phyloP scores from a whole-genome alignment of 345 rosid genomes.

The Angophora floribunda region DNA sequence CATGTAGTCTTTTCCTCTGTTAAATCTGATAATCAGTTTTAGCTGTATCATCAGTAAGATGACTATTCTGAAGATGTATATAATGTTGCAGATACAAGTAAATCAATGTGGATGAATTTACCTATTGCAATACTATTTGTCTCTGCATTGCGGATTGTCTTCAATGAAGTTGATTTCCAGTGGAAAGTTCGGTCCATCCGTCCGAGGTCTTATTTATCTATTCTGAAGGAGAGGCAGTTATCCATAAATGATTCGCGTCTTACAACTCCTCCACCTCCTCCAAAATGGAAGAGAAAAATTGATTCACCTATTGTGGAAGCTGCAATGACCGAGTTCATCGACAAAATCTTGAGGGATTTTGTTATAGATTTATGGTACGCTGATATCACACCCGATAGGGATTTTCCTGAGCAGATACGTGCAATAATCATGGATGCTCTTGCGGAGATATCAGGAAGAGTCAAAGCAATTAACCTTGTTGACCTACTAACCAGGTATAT shows the following conservation, averaged over 20 bases:
- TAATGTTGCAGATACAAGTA: slow-evolving; percentile 69
- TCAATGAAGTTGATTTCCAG: slow-evolving; percentile 62
- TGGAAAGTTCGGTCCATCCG: slow-evolving; percentile 38
- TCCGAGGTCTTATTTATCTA: slow-evolving; percentile 33
- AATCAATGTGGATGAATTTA: slow-evolving; percentile 89
- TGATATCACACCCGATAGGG: slow-evolving; percentile 83
- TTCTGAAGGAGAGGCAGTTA: slow-evolving; percentile 63
- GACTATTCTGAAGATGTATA: neutral
- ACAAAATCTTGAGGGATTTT: slow-evolving; percentile 79
- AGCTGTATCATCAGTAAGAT: neutral
- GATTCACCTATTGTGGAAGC: slow-evolving; percentile 82
- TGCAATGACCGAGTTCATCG: slow-evolving; percentile 60
- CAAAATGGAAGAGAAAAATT: slow-evolving; percentile 76
- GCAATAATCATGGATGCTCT: slow-evolving; percentile 82
- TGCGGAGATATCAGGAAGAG: slow-evolving; percentile 80
- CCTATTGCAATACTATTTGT: slow-evolving; percentile 69
- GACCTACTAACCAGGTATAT: slow-evolving; percentile 75
- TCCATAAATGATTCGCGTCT: slow-evolving; percentile 72
- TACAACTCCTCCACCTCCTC: slow-evolving; percentile 33
- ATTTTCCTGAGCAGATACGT: slow-evolving; percentile 78
- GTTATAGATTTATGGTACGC: slow-evolving; percentile 87
- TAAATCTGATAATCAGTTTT: neutral
- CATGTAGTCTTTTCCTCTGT: neutral
- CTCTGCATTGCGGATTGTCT: slow-evolving; percentile 35
- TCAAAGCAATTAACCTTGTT: slow-evolving; percentile 74